Evolutionary conservation across 2,329 filamentous ascomycete species (phyloP), one percentile per base, ranked within the genome.

Genomic region (Diaporthe aspalathi): DNA sequence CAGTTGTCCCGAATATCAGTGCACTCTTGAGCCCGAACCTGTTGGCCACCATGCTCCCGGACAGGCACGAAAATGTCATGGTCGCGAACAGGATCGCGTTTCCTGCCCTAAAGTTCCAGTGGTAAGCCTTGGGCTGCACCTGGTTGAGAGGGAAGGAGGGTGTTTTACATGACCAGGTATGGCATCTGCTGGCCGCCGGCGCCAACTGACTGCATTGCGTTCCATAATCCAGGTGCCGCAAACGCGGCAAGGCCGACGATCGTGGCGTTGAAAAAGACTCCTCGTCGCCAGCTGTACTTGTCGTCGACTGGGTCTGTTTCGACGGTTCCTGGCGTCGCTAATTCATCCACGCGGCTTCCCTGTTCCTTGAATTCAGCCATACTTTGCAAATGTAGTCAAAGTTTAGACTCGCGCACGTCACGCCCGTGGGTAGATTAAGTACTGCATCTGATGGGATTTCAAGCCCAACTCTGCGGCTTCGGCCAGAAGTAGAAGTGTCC

Each of bases 51-150:
- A 79, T 76, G 20, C 76, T 77, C 9, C 80, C 80, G 20, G 77
- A 74, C 1, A 82, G 74, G 50, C 80, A 82, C 14, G 79, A 73
- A 56, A 81, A 73, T 1, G 78, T 80, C 76, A 82, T 80, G 66
- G 81, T 75, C 17, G 74, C 78, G 71, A 82, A 82, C 0, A 82
- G 75, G 20, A 82, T 76, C 1, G 80, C 77, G 53, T 82, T 82
- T 6, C 79, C 80, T 0, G 80, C 79, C 73, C 79, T 80, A 20
- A 2, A 29, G 7, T 6, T n/a, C 4, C 1, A 12, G 20, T 7
- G 5, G 52, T 68, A 20, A 54, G 38, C 17, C 8, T 38, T 20
- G 11, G 24, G 22, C 7, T 3, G 16, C 7, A 20, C 1, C 16
- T 17, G 1, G 5, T 29, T 5, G 27, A 5, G n/a, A 11, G 22